These are phyloP conservation scores for Cryphonectria japonica DNA, from an alignment of 2,329 filamentous ascomycete genomes.

Conservation along the genomic window DNA sequence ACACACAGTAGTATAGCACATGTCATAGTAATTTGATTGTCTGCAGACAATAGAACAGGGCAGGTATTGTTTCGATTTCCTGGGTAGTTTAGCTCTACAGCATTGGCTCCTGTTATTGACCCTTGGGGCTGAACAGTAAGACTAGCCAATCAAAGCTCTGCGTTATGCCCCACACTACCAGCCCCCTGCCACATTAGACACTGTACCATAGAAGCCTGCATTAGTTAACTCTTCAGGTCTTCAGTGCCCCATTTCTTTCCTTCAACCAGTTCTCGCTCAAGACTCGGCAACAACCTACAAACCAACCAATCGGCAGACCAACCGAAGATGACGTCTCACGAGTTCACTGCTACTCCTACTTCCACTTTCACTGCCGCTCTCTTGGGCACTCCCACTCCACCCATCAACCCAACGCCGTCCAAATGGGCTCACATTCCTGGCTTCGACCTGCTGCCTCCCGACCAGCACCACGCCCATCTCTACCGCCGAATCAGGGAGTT, in stretches of 20 bases:
- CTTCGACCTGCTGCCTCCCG: not conserved
- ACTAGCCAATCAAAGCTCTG: not conserved
- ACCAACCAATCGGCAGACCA: not conserved
- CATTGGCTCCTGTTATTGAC: no score
- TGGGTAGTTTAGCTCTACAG: not conserved
- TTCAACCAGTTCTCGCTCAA: not conserved
- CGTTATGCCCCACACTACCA: not conserved
- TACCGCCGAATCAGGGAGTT: conserved; percentile 2
- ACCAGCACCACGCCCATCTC: not conserved
- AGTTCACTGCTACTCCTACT: not conserved
- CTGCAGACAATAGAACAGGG: not conserved
- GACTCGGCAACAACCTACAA: not conserved
- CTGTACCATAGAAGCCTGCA: not conserved
- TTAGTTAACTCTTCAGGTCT: not conserved
- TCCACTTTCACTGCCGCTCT: not conserved
- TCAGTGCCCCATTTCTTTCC: not conserved
- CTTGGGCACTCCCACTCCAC: no score
- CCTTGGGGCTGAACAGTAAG: no score
- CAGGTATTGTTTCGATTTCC: not conserved
- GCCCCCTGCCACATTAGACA: not conserved
- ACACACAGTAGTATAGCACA: not conserved
- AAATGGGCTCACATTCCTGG: not conserved
- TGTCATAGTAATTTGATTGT: not conserved
- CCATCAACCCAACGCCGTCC: not conserved
- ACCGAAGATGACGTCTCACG: conserved; percentile 1